Percentiles rank a stretch among this genome's conserved stretches.
Evolutionary conservation across 768 basidiomycete genomes (phyloP).

Genomic region (Collybia mongolica): DNA sequence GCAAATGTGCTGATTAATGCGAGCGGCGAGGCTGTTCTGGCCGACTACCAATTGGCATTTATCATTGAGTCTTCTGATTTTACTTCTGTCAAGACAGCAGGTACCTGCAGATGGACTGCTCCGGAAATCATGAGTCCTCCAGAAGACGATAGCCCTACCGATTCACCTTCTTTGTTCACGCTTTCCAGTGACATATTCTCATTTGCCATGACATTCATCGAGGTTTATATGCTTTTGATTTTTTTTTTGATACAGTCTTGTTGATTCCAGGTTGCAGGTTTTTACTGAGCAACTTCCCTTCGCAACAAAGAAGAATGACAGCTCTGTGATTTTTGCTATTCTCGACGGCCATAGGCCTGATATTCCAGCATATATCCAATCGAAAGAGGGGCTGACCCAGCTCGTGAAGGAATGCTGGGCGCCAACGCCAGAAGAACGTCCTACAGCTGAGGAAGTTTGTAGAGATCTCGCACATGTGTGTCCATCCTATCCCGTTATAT

Average conservation of each 20-base stretch:
- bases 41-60: conserved; percentile 25
- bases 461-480: too few species aligned
- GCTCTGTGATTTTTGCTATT: conserved; percentile 18
- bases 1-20: conserved; percentile 26
- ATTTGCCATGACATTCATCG: conserved; percentile 25
- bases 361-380: conserved; percentile 9
- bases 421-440: too few species aligned
- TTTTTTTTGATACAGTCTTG: neutral
- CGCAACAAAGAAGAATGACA: conserved; percentile 19
- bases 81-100: conserved; percentile 20
- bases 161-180: conserved; percentile 7
- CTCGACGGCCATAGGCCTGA: conserved; percentile 16
- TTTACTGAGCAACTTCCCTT: conserved; percentile 17
- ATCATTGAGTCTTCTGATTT: conserved; percentile 19
- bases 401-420: too few species aligned
- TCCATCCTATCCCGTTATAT: too few species aligned
- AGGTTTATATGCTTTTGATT: conserved; percentile 13
- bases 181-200: conserved; percentile 23
- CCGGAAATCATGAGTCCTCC: conserved; percentile 28
- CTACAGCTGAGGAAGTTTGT: too few species aligned
- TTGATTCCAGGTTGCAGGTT: conserved; percentile 10
- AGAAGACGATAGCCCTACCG: conserved; percentile 6
- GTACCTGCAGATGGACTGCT: conserved; percentile 27
- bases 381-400: too few species aligned
- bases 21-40: conserved; percentile 18